Conservation (phyloP, 2,329 filamentous ascomycete genomes). For the Huntiella bhutanensis region DNA sequence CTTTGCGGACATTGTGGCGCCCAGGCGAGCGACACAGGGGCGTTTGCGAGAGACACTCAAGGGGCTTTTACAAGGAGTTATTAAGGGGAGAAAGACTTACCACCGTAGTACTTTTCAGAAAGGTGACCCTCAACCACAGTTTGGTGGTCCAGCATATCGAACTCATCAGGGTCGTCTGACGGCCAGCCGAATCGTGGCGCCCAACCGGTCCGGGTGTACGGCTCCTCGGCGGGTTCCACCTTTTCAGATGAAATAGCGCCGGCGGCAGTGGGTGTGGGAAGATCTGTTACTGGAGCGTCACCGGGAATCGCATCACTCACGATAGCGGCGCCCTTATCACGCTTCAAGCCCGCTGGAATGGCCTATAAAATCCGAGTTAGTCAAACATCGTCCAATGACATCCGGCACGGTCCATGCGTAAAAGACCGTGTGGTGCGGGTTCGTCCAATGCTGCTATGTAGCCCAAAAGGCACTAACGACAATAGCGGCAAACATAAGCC, state of each 20-base stretch:
- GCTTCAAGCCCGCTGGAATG: slow-evolving; percentile 45
- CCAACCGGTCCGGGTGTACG: slow-evolving; percentile 53
- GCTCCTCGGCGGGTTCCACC: slow-evolving; percentile 31
- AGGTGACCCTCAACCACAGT: slow-evolving; percentile 71
- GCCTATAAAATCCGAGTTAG: slow-evolving; percentile 23
- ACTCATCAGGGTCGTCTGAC: slow-evolving; percentile 35
- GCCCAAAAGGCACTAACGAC: too few relatives aligned
- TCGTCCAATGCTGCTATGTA: too few relatives aligned
- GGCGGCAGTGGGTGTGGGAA: slow-evolving; percentile 54
- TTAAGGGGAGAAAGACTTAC: slow-evolving; percentile 23
- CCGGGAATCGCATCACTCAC: slow-evolving; percentile 57
- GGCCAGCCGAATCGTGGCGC: slow-evolving; percentile 66
- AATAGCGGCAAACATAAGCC: background rate
- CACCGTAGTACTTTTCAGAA: slow-evolving; percentile 79
- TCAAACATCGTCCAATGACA: too few relatives aligned
- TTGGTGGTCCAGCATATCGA: slow-evolving; percentile 67
- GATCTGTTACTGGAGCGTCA: slow-evolving; percentile 49
- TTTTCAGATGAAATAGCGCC: slow-evolving; percentile 41
- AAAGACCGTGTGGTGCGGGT: too few relatives aligned
- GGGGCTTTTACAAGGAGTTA: background rate
- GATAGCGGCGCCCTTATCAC: slow-evolving; percentile 47
- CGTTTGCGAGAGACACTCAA: too few relatives aligned
- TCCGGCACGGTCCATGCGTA: too few relatives aligned
- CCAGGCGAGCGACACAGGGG: too few relatives aligned
- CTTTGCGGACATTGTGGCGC: too few relatives aligned